Evolutionary conservation across 805 yeast genomes (phyloP), one percentile per base, ranked within the genome.

Genomic region (Spathaspora passalidarum): DNA sequence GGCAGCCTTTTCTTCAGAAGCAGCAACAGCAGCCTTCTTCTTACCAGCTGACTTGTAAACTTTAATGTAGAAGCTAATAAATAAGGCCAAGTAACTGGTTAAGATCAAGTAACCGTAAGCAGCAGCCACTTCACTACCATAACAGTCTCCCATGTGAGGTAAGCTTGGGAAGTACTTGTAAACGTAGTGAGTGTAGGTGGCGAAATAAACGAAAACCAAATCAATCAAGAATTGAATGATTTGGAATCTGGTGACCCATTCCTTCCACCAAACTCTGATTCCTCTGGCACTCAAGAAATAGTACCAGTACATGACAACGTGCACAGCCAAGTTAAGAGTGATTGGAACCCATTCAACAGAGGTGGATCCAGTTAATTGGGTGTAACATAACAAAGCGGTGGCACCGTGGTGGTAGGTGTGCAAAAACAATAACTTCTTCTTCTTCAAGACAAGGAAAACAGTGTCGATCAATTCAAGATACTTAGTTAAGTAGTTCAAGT

Each of bases 321-420:
- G 98, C 42, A 92, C 98, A 44, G 82, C 86, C 68, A 92, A 78
- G 78, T 92, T 92, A 59, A 92, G 77, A 25, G 85, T 68, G 61
- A 92, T 92, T 47, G 94, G 95, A 29, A 92, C 97, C 97, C 98
- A 92, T 51, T 89, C 87, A 50, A 92, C 94, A 1, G 97, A 76
- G 38, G 98, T 92, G 52, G 76, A 73, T 49, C 99, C 99, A 41
- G 85, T 80, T 60, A 92, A 79, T 73, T 92, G 98, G 40, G 96
- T 87, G 80, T 82, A 92, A 70, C 98, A 92, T 53, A 92, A 75
- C 52, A 92, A 72, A 9, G 97, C 98, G 42, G 99, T 92, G 49
- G 98, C 97, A 53, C 99, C 99, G 62, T 92, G 98, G 69, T 92
- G 99, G 71, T 90, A 92, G 45, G 96, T 89, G 69, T 92, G 99